These are phyloP conservation scores for Trichopus zeylanicus DNA, from an alignment of 116 monocot species.

Conservation along the genomic window DNA sequence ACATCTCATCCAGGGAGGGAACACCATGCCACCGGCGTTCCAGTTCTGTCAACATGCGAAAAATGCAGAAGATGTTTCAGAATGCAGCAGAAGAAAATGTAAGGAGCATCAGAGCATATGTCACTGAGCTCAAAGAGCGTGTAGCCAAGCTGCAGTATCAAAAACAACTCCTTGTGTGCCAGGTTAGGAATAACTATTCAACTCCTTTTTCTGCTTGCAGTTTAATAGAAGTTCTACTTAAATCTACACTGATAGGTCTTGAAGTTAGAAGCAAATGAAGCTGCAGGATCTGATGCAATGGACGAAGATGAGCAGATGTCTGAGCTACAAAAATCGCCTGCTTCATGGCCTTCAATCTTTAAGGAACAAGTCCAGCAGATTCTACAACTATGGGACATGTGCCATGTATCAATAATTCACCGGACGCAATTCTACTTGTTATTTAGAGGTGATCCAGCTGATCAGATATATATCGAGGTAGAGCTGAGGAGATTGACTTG, in stretches of 20 bases:
- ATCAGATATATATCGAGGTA: constrained; percentile 96
- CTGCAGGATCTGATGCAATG: constrained; percentile 6
- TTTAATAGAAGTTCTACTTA: not conserved
- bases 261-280: constrained; percentile 87
- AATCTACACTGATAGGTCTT: constrained; percentile 41
- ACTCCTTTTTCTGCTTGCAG: not conserved
- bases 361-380: constrained; percentile 72
- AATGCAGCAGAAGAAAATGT: constrained; percentile 95
- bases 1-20: constrained; percentile 65
- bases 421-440: constrained; percentile 87
- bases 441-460: constrained; percentile 86
- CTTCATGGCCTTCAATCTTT: constrained; percentile 47
- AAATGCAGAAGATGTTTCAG: constrained; percentile 95
- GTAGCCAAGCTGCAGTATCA: constrained; percentile 96
- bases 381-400: constrained; percentile 75
- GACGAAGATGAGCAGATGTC: no score
- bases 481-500: constrained; percentile 82
- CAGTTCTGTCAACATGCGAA: constrained; percentile 86
- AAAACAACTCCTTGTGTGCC: constrained; percentile 95
- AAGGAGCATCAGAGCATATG: constrained; percentile 81
- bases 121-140: constrained; percentile 86
- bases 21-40: constrained; percentile 60
- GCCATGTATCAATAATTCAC: constrained; percentile 89
- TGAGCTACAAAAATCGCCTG: constrained; percentile 35
- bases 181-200: constrained; percentile 30